These are phyloP conservation scores for Termitomyces sp. DNA, from an alignment of 768 basidiomycete species.

Conservation along the genomic window DNA sequence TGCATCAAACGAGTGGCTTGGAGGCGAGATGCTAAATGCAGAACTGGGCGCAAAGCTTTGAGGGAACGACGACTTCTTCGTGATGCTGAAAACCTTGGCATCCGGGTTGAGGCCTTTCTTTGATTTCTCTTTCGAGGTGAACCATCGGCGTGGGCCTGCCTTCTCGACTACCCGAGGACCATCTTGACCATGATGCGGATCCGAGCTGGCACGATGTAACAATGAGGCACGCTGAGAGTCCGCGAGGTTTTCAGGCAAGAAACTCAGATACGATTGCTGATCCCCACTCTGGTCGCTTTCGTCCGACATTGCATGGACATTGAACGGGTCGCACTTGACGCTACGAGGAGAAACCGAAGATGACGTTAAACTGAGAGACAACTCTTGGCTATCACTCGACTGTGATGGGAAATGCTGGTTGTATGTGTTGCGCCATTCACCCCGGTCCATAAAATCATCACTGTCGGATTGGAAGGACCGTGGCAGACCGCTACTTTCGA, in stretches of 20 bases:
- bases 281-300: constrained; percentile 13
- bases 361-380: constrained; percentile 21
- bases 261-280: constrained; percentile 1
- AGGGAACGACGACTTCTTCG: constrained; percentile 21
- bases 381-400: constrained; percentile 8
- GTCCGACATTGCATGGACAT: constrained; percentile 30
- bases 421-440: constrained; percentile 37
- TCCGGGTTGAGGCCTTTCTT: constrained; percentile 78
- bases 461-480: constrained; percentile 48
- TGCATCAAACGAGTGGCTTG: constrained; percentile 36
- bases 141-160: constrained; percentile 40
- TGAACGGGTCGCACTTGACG: constrained; percentile 41
- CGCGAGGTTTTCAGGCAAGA: constrained; percentile 18
- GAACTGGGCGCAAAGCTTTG: constrained; percentile 11
- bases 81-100: constrained; percentile 75
- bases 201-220: constrained; percentile 28
- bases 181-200: constrained; percentile 19
- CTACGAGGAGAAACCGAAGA: constrained; percentile 21
- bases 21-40: constrained; percentile 8
- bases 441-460: constrained; percentile 42
- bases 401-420: constrained; percentile 4
- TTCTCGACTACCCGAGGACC: constrained; percentile 16
- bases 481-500: constrained; percentile 35
- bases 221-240: constrained; percentile 24
- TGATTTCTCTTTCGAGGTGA: constrained; percentile 41